Percentiles rank a stretch among this genome's conserved stretches.
Conservation (phyloP, 2,329 filamentous ascomycete species). For the Apiospora marii region DNA sequence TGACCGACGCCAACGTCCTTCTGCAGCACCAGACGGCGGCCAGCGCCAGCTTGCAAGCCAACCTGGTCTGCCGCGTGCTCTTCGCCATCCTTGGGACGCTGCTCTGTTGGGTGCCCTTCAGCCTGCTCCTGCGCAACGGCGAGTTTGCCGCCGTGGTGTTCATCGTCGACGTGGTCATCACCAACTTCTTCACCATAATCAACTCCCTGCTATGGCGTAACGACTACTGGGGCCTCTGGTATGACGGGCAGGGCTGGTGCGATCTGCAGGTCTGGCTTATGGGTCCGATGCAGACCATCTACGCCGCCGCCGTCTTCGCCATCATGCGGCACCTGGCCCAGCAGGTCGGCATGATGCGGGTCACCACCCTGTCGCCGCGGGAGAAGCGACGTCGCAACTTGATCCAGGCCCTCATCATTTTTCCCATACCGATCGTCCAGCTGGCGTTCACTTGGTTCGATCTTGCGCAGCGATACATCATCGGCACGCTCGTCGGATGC, state of each 20-base stretch:
- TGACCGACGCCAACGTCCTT: slow-evolving; percentile 11
- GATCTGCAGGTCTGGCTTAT: slow-evolving; percentile 54
- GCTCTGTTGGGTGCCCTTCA: slow-evolving; percentile 59
- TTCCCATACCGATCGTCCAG: slow-evolving; percentile 60
- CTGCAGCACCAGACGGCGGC: slow-evolving; percentile 19
- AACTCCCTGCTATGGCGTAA: slow-evolving; percentile 62
- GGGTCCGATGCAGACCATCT: slow-evolving; percentile 51
- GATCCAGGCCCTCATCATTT: slow-evolving; percentile 61
- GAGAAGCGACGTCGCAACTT: slow-evolving; percentile 54
- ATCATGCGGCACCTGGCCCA: slow-evolving; percentile 62
- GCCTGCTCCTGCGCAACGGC: slow-evolving; percentile 58
- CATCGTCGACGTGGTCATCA: slow-evolving; percentile 52
- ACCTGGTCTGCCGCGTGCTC: slow-evolving; percentile 58
- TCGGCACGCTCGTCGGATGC: slow-evolving; percentile 61
- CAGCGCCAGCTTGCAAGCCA: slow-evolving; percentile 40
- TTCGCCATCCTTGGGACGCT: slow-evolving; percentile 55
- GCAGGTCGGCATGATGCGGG: slow-evolving; percentile 56
- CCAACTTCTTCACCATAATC: slow-evolving; percentile 58
- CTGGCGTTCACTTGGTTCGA: slow-evolving; percentile 56
- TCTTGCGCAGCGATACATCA: slow-evolving; percentile 55
- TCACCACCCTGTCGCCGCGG: slow-evolving; percentile 45
- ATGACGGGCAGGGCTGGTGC: slow-evolving; percentile 60
- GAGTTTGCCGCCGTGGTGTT: slow-evolving; percentile 62
- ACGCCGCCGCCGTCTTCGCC: slow-evolving; percentile 59
- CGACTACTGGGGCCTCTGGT: slow-evolving; percentile 60